These are phyloP conservation scores for Trichophaea hybrida DNA, from an alignment of 2,329 filamentous ascomycete species.

Conservation along the genomic window DNA sequence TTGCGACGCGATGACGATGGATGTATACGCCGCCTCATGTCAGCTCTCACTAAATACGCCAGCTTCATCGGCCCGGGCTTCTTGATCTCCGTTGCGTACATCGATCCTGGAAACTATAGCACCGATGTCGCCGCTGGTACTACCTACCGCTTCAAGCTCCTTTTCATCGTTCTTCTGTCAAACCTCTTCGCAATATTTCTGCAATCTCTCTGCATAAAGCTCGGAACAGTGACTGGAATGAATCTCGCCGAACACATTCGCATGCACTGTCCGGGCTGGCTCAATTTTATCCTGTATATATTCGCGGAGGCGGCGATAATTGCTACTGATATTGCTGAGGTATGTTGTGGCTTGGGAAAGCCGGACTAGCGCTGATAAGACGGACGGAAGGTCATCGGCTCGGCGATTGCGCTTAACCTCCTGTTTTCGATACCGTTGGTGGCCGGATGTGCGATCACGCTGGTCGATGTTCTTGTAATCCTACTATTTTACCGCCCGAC, in stretches of 20 bases:
- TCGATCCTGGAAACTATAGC: slow-evolving; percentile 53
- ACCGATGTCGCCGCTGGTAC: slow-evolving; percentile 57
- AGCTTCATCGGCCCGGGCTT: slow-evolving; percentile 54
- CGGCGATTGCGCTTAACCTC: slow-evolving; percentile 54
- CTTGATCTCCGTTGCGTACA: slow-evolving; percentile 47
- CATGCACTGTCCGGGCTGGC: slow-evolving; percentile 39
- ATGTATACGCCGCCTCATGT: slow-evolving; percentile 8
- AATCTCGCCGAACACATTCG: slow-evolving; percentile 42
- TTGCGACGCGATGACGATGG: slow-evolving; percentile 11
- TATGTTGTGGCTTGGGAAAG: slow-evolving; percentile 16
- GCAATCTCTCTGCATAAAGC: slow-evolving; percentile 50
- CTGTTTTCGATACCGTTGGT: slow-evolving; percentile 50
- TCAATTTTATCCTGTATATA: slow-evolving; percentile 41
- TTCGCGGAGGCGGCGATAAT: slow-evolving; percentile 45
- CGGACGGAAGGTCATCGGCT: slow-evolving; percentile 47
- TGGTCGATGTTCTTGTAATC: slow-evolving; percentile 53
- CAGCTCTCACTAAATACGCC: slow-evolving; percentile 36
- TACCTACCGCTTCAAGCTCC: slow-evolving; percentile 47
- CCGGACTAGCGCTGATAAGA: not conserved
- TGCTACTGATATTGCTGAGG: slow-evolving; percentile 45
- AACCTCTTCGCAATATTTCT: slow-evolving; percentile 59
- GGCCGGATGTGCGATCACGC: slow-evolving; percentile 53
- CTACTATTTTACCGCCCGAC: slow-evolving; percentile 51
- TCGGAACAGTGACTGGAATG: slow-evolving; percentile 42
- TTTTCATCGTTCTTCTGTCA: slow-evolving; percentile 54